Percentiles rank a stretch among this genome's conserved stretches.
Conservation (phyloP, 805 yeast genomes). For the Tetrapisispora iriomotensis region DNA sequence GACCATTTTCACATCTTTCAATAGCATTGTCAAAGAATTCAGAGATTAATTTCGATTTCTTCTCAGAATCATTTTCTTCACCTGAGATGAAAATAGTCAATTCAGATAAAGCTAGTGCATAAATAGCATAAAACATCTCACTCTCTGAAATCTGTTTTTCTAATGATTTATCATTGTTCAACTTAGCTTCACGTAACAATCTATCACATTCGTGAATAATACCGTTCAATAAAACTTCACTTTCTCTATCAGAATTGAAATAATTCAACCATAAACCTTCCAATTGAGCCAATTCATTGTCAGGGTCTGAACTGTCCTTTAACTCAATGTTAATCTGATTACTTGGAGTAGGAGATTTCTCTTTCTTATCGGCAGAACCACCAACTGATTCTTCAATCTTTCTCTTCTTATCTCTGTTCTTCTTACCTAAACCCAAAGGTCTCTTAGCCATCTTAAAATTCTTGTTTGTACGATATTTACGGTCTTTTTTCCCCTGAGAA, state of each 20-base stretch:
- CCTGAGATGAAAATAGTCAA: conserved; percentile 47
- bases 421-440: conserved; percentile 55
- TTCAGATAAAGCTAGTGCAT: conserved; percentile 62
- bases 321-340: conserved; percentile 55
- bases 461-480: conserved; percentile 12
- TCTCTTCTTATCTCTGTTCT: conserved; percentile 34
- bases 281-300: conserved; percentile 72
- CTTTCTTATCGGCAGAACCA: conserved; percentile 7
- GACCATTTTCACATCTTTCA: conserved; percentile 57
- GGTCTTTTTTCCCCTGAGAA: conserved; percentile 5
- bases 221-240: conserved; percentile 64
- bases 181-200: conserved; percentile 37
- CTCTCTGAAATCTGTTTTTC: conserved; percentile 22
- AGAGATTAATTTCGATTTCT: conserved; percentile 28
- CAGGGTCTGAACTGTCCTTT: conserved; percentile 58
- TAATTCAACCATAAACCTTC: conserved; percentile 64
- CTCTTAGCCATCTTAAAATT: conserved; percentile 51
- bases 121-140: conserved; percentile 57
- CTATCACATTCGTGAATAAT: conserved; percentile 89
- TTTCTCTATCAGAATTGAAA: conserved; percentile 44
- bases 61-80: conserved; percentile 27
- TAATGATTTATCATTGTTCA: conserved; percentile 12
- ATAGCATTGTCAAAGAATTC: conserved; percentile 62
- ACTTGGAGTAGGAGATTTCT: conserved; percentile 21
- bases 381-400: conserved; percentile 12